Evolutionary conservation across 2,329 filamentous ascomycete species (phyloP).

Genomic region (Phaeoacremonium minimum): DNA sequence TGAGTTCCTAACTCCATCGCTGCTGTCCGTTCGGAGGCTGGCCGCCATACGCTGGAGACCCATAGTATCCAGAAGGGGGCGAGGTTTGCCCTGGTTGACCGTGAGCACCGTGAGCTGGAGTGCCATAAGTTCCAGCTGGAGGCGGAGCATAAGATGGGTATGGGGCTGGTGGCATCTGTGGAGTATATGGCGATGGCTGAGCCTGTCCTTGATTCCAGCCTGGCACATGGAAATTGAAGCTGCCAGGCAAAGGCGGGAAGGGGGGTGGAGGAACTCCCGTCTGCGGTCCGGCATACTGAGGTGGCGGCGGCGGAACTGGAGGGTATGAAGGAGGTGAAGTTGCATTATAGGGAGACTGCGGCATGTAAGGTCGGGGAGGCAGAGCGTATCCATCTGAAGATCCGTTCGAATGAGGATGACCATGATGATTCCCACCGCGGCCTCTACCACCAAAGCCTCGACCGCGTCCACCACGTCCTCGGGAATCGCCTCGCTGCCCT

Average conservation of each 20-base stretch:
- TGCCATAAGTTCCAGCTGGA: too few species aligned
- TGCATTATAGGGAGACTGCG: not conserved
- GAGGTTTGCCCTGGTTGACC: too few species aligned
- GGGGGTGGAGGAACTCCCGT: constrained; percentile 8
- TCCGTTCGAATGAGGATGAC: too few species aligned
- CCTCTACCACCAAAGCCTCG: constrained; percentile 33
- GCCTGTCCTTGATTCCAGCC: constrained; percentile 14
- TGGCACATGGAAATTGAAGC: constrained; percentile 11
- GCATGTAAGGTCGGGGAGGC: constrained; percentile 22
- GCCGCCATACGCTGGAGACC: too few species aligned
- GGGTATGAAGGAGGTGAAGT: too few species aligned
- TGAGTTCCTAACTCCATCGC: too few species aligned
- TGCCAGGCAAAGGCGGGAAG: constrained; percentile 7
- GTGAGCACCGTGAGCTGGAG: too few species aligned
- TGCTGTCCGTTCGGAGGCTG: too few species aligned
- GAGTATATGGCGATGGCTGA: constrained; percentile 21
- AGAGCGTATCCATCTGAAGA: constrained; percentile 36
- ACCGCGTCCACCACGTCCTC: constrained; percentile 38
- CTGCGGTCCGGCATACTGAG: constrained; percentile 1
- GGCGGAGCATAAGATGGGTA: too few species aligned
- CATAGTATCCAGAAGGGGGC: too few species aligned
- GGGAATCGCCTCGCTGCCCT: constrained; percentile 37
- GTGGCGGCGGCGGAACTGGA: too few species aligned
- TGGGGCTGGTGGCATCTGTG: constrained; percentile 16
- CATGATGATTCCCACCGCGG: constrained; percentile 29